Evolutionary conservation across 2,329 filamentous ascomycete species (phyloP).

Genomic region (Stagonosporopsis cucurbitacearum): DNA sequence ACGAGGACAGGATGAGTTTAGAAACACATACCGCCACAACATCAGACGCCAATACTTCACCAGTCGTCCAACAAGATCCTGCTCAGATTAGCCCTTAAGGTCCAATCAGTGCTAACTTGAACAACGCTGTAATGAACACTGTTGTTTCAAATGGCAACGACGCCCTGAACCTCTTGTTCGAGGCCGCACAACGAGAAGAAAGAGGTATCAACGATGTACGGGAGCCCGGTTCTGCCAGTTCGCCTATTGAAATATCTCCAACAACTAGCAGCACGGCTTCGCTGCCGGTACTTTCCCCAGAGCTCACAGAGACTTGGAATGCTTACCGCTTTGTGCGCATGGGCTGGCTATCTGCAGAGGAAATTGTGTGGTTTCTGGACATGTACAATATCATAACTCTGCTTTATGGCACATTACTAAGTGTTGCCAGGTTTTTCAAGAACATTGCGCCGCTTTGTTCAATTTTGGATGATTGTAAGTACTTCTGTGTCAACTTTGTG

Average conservation of each 20-base stretch:
- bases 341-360: background rate
- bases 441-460: background rate
- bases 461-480: background rate
- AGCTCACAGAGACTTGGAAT: background rate
- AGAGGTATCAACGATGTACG: background rate
- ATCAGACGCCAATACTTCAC: background rate
- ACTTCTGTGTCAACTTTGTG: background rate
- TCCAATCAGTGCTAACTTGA: background rate
- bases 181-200: background rate
- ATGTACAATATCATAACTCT: background rate
- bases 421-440: background rate
- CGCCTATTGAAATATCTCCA: too few relatives aligned
- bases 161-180: background rate
- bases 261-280: background rate
- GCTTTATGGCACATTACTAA: background rate
- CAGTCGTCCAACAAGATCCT: background rate
- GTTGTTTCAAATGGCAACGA: slow-evolving; percentile 3
- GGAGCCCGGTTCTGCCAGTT: background rate
- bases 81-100: background rate
- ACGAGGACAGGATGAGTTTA: background rate
- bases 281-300: background rate
- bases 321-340: background rate
- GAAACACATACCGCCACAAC: background rate
- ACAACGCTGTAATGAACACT: background rate
- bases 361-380: background rate